Evolutionary conservation across 2,329 filamentous ascomycete genomes (phyloP).

Genomic region (Nemania sp.): DNA sequence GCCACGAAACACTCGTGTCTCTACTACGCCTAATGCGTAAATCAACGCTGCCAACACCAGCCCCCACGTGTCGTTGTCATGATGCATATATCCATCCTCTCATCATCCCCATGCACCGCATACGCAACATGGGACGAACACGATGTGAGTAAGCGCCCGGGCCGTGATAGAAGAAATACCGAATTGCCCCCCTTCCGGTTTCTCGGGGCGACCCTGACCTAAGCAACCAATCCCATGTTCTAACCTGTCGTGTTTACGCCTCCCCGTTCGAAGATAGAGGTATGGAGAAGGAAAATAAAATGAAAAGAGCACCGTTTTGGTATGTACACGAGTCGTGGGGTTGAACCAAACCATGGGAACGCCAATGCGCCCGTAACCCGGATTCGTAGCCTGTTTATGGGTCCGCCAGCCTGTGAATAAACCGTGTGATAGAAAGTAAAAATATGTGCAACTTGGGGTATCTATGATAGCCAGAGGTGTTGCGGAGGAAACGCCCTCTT

Average conservation of each 20-base stretch:
- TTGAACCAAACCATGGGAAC: slow-evolving; percentile 20
- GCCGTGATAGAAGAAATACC: not conserved
- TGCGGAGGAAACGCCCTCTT: slow-evolving; percentile 32
- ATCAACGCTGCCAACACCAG: slow-evolving; percentile 22
- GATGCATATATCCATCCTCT: slow-evolving; percentile 23
- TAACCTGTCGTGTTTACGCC: slow-evolving; percentile 15
- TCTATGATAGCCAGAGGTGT: slow-evolving; percentile 36
- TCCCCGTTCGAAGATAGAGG: not conserved
- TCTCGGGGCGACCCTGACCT: slow-evolving; percentile 1
- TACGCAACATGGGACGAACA: not conserved
- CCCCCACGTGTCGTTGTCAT: slow-evolving; percentile 12
- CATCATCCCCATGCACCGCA: slow-evolving; percentile 23
- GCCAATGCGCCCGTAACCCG: slow-evolving; percentile 22
- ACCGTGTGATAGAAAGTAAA: not conserved
- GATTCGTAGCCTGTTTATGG: slow-evolving; percentile 17
- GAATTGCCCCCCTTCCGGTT: slow-evolving; percentile 1
- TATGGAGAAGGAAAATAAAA: slow-evolving; percentile 7
- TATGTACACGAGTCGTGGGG: slow-evolving; percentile 30
- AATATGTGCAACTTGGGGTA: not conserved
- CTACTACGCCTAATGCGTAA: slow-evolving; percentile 11
- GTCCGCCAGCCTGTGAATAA: slow-evolving; percentile 4
- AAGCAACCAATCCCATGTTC: slow-evolving; percentile 11
- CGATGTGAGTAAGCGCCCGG: not conserved
- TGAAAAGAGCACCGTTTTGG: slow-evolving; percentile 15
- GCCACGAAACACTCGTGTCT: slow-evolving; percentile 2